Base-by-base conservation (phyloP, 2,329 filamentous ascomycete genomes). In the Penicillium corylophilum region DNA sequence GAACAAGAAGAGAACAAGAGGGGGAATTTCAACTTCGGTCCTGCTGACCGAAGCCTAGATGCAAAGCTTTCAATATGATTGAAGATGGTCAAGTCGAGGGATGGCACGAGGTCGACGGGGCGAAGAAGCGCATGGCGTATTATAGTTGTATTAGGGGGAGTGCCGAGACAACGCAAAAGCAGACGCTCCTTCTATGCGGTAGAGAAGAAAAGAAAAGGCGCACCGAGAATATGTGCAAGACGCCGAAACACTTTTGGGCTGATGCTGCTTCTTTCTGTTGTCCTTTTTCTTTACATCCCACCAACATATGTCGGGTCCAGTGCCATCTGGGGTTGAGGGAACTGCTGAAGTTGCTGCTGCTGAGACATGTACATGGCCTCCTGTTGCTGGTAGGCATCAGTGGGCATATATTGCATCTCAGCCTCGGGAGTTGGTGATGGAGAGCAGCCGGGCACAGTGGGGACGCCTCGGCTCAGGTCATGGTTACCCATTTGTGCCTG, bases 351-450 rank as follows among this genome's bases (percentile, higher is more conserved):
- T 18, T 47, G 54, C 44, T 66, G 67, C 52, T 66, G 67, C 44
- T 71, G 66, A 33, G 59, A 48, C 45, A 63, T 54, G 54, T 71
- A 74, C 33, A 65, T 55, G 18, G 68, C 54, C 46, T 69, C 71
- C 38, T 67, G 63, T 44, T 59, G 56, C 38, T 69, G 64, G 57
- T 73, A 73, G 46, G 65, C 59, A 46, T 73, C 69, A 20, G 68
- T 58, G 54, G 60, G 60, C 50, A 66, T 63, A 55, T 72, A 74
- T 46, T 70, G 71, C 56, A 69, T 65, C 49, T 64, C 68, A 48
- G 68, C 59, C 7, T 68, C 63, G 28, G 70, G 71, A 1, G 66
- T 70, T 7, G 72, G 71, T 7, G 72, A 74, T 5, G 71, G 63
- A 12, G 70, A 69, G 54, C 71, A 74, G 26, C 59, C 57, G 48